Evolutionary conservation across 495 filamentous ascomycete genomes (phyloP).

Genomic region (Lichina pygmaea): DNA sequence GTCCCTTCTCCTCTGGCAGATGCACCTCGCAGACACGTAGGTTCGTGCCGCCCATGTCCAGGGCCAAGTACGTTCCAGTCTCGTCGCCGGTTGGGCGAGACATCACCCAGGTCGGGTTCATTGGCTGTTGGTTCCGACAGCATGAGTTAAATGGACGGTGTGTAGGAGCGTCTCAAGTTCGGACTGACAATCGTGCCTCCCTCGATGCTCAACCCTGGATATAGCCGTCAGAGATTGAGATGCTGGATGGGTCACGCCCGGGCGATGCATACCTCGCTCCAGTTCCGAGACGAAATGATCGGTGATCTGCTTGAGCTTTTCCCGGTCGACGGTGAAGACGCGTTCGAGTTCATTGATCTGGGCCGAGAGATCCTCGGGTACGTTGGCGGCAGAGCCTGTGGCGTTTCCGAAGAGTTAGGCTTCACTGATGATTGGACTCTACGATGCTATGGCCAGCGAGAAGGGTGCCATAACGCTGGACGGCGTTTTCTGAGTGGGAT

Average conservation of each 20-base stretch:
- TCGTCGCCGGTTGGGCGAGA: slow-evolving; percentile 73
- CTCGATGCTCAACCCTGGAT: slow-evolving; percentile 48
- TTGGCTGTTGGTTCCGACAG: slow-evolving; percentile 31
- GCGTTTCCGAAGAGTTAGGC: too few relatives aligned
- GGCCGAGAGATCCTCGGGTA: slow-evolving; percentile 59
- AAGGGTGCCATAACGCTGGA: too few relatives aligned
- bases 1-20: slow-evolving; percentile 68
- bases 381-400: slow-evolving; percentile 46
- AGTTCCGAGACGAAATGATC: slow-evolving; percentile 74
- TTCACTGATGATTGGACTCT: too few relatives aligned
- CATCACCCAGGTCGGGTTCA: slow-evolving; percentile 99
- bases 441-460: too few relatives aligned
- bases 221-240: neutral
- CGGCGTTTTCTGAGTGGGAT: too few relatives aligned
- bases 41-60: slow-evolving; percentile 98
- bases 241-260: slow-evolving; percentile 3
- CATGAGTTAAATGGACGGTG: neutral
- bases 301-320: slow-evolving; percentile 71
- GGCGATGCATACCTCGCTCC: slow-evolving; percentile 36
- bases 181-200: slow-evolving; percentile 73
- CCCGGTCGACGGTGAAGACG: slow-evolving; percentile 50
- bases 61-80: slow-evolving; percentile 69
- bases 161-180: neutral
- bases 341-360: slow-evolving; percentile 73
- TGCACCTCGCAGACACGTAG: slow-evolving; percentile 92